Base-by-base conservation (phyloP, 495 filamentous ascomycete genomes). In the Penicillium soppii region DNA sequence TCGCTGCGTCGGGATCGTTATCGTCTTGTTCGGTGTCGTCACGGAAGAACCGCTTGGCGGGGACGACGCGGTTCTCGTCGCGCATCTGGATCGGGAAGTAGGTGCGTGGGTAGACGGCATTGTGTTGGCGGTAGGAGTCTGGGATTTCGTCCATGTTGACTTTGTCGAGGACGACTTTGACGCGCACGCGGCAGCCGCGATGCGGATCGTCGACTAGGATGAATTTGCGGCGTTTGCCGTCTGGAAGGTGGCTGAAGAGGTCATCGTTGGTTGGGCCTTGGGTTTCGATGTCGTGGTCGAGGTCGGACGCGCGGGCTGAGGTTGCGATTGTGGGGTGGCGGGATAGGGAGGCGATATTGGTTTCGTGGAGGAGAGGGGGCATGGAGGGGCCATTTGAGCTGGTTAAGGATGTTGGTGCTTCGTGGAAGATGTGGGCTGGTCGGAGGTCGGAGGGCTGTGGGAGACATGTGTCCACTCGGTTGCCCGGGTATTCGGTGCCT, bases 71-170 rank as follows among this genome's bases (percentile, higher is more conserved):
- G 19, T 71, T 65, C 7, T 90, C 88, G 43, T 82, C 84, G 53
- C 88, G 87, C 88, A 94, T 92, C 68, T 95, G 85, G 30, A 87
- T 82, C 0, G 91, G 88, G 59, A 90, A 95, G 69, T 90, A 97
- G 15, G 87, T 89, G 17, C 92, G 86, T 5, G 91, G 92, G 55
- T 85, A 98, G 5, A 98, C 91, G 13, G 89, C 87, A 56, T 91
- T 94, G 45, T 77, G 78, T 64, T 87, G 87, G 52, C 92, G 89
- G 67, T 95, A 96, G 13, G 89, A 92, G 68, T 97, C 94, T 0
- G 91, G 92, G 53, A 97, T 91, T 66, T 97, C 92, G 54, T 89
- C 83, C 70, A 94, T 92, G 52, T 96, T 85, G 45, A 96, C 90
- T 15, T 83, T 81, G 50, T 96, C 90, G 20, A 97, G 80, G 55